These are phyloP conservation scores for Termitomyces sp. DNA, from an alignment of 768 basidiomycete genomes.

Conservation along the genomic window DNA sequence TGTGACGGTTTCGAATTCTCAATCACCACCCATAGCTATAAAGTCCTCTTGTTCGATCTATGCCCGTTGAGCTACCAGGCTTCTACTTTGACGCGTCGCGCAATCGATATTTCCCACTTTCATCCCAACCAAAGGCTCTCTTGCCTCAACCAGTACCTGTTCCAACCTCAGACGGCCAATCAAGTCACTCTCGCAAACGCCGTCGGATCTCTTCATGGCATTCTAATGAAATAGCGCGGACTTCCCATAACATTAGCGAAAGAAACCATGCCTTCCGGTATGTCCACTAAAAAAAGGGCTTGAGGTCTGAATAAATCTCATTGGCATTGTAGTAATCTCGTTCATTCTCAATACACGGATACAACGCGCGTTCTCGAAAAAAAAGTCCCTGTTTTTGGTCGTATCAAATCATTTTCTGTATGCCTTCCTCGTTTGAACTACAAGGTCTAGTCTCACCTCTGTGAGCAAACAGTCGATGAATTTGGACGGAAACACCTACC, in stretches of 20 bases:
- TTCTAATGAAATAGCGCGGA: conserved; percentile 12
- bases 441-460: neutral
- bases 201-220: conserved; percentile 15
- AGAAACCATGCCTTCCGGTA: conserved; percentile 18
- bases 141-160: conserved; percentile 2
- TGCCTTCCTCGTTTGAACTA: conserved; percentile 9
- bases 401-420: conserved; percentile 47
- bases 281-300: neutral
- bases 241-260: conserved; percentile 4
- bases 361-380: conserved; percentile 30
- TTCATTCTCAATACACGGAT: conserved; percentile 33
- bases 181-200: conserved; percentile 8
- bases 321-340: conserved; percentile 32
- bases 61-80: conserved; percentile 52
- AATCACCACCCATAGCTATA: too few relatives aligned
- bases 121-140: conserved; percentile 30
- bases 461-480: conserved; percentile 26
- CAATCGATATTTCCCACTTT: conserved; percentile 56
- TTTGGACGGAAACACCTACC: conserved; percentile 27
- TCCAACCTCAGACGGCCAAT: neutral
- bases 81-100: conserved; percentile 49
- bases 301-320: neutral
- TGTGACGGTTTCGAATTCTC: too few relatives aligned
- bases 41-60: conserved; percentile 12
- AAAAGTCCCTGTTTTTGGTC: conserved; percentile 30